A percentile compares a stretch with the other conserved stretches of the same genome.
Conservation (phyloP, 495 filamentous ascomycete species). For the Astrothelium subdiscretum region DNA sequence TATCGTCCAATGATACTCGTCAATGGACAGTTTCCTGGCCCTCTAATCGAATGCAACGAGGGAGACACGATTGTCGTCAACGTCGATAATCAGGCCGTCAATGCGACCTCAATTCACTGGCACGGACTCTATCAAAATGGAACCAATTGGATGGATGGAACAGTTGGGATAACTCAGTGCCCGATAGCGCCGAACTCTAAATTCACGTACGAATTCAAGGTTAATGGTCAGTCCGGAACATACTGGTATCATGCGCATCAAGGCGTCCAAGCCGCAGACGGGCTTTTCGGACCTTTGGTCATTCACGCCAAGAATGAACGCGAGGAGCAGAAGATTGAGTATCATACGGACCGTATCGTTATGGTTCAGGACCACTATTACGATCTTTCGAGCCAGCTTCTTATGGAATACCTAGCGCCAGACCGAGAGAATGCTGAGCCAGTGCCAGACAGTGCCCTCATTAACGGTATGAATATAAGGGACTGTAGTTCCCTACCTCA, state of each 20-base stretch:
- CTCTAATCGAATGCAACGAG: slow-evolving; percentile 18
- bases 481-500: slow-evolving; percentile 37
- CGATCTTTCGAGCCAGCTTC: slow-evolving; percentile 36
- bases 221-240: slow-evolving; percentile 23
- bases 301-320: slow-evolving; percentile 39
- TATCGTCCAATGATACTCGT: slow-evolving; percentile 26
- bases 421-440: slow-evolving; percentile 37
- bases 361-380: slow-evolving; percentile 51
- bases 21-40: slow-evolving; percentile 19
- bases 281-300: slow-evolving; percentile 45
- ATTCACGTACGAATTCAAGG: slow-evolving; percentile 28
- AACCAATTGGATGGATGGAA: slow-evolving; percentile 20
- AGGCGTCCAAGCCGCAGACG: slow-evolving; percentile 31
- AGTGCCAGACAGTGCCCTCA: slow-evolving; percentile 26
- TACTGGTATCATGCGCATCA: slow-evolving; percentile 31
- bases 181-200: slow-evolving; percentile 22
- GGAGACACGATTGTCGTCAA: slow-evolving; percentile 17
- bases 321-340: slow-evolving; percentile 29
- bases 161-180: slow-evolving; percentile 20
- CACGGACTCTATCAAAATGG: slow-evolving; percentile 21
- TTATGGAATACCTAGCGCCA: slow-evolving; percentile 37
- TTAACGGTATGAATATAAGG: slow-evolving; percentile 49
- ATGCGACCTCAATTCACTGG: slow-evolving; percentile 18
- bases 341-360: slow-evolving; percentile 41
- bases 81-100: slow-evolving; percentile 13